Base-by-base conservation (phyloP, 345 rosid species). In the Arabis hirsuta region DNA sequence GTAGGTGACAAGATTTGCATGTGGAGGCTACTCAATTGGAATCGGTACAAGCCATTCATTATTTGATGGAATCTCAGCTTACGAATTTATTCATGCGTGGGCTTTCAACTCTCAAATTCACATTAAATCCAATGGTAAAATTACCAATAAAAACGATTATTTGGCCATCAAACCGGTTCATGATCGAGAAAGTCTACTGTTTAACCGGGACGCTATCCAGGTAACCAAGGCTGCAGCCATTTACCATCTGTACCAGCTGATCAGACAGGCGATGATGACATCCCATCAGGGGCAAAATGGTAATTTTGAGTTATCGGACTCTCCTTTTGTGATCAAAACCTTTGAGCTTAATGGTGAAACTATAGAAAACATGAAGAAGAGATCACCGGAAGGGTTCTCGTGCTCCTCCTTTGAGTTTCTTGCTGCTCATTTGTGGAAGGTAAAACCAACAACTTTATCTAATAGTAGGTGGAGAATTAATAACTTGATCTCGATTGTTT, bases 361-460 rank as follows among this genome's bases (percentile, higher is more conserved):
- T 57, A 72, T 87, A 7, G 84, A 89, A 10, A 85, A 63, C 61
- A 69, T 84, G 67, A 82, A 80, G 84, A 82, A 57, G 76, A 83
- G 76, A 71, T 62, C 70, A 66, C 7, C 20, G 44, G 45, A 69
- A 63, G 71, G 77, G 53, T 74, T 80, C 55, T 62, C 64, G 1
- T 84, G 81, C 52, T 80, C 96, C 55, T 76, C 90, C 54, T 89
- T 87, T 74, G 96, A 89, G 70, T 68, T 71, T 67, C 76, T 89
- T 55, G 78, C 90, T 47, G 86, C 86, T 80, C 91, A 85, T 72
- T 74, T 87, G 36, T 89, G 91, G 91, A 89, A 85, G 87, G 95
- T 84, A 72, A 60, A 12, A 34, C 14, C 46, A 13, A 27, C 24
- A 27, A 36, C 41, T 36, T 36, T 36, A 36, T 36, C 7, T 22